Percentiles rank a stretch among this genome's conserved stretches.
Evolutionary conservation across 345 rosid genomes (phyloP).

Genomic region (Acer saccharum): DNA sequence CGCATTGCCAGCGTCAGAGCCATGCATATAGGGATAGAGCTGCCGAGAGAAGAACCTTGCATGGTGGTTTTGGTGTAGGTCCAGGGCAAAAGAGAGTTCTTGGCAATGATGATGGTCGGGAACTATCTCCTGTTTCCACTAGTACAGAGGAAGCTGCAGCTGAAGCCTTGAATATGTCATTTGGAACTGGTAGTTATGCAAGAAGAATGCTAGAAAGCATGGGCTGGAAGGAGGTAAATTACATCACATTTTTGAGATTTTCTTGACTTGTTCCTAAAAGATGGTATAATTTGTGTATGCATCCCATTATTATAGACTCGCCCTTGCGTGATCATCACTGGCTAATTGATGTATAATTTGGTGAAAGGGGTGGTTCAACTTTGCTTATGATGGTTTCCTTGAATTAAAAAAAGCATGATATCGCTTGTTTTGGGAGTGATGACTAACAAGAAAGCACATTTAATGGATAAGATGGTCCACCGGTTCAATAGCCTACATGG

Average conservation of each 20-base stretch:
- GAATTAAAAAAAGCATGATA: neutral
- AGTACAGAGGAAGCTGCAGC: slow-evolving; percentile 60
- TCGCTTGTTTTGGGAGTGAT: neutral
- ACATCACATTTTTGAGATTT: neutral
- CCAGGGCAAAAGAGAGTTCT: slow-evolving; percentile 72
- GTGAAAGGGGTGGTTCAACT: neutral
- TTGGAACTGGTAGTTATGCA: slow-evolving; percentile 82
- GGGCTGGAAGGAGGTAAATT: slow-evolving; percentile 88
- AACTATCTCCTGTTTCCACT: slow-evolving; percentile 27
- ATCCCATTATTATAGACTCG: neutral
- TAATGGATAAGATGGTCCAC: neutral
- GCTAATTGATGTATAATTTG: neutral
- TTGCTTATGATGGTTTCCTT: neutral
- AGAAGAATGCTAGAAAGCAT: slow-evolving; percentile 75
- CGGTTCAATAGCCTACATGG: neutral
- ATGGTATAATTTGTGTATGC: neutral
- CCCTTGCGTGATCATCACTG: neutral
- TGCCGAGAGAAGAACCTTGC: slow-evolving; percentile 83
- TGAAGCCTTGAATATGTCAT: slow-evolving; percentile 67
- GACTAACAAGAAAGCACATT: neutral
- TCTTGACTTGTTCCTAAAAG: neutral
- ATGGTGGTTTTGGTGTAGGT: slow-evolving; percentile 78
- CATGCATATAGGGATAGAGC: slow-evolving; percentile 83
- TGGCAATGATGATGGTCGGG: slow-evolving; percentile 25
- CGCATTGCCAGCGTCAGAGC: slow-evolving; percentile 40